Conservation (phyloP, 495 filamentous ascomycete genomes). For the Penicillium verhagenii region DNA sequence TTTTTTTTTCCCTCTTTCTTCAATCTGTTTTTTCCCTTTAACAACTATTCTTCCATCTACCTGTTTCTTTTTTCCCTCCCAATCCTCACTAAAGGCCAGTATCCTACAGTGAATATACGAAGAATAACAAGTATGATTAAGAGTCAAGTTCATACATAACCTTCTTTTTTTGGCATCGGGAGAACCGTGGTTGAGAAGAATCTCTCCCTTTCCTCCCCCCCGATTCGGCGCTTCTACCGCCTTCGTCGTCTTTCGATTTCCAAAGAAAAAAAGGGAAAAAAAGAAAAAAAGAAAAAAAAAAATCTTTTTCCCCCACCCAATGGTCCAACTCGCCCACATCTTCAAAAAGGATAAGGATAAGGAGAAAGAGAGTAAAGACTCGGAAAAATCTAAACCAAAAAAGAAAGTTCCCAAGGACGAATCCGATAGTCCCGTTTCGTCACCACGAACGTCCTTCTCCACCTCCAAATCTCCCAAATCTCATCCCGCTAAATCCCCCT, state of each 20-base stretch:
- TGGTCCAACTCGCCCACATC: conserved; percentile 40
- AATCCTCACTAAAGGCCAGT: not conserved
- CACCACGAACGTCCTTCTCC: conserved; percentile 27
- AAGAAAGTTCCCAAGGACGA: conserved; percentile 9
- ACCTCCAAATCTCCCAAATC: conserved; percentile 14
- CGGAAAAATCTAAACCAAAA: not conserved
- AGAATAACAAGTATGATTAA: not conserved
- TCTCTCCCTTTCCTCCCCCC: conserved; percentile 1
- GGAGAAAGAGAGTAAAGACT: conserved; percentile 18
- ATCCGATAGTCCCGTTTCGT: conserved; percentile 11
- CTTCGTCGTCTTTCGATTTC: conserved; percentile 48
- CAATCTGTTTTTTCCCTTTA: not conserved
- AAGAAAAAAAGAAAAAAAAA: conserved; percentile 33
- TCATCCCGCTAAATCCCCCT: conserved; percentile 21
- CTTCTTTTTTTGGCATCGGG: not conserved
- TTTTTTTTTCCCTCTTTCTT: conserved; percentile 1
- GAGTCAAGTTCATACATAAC: not conserved
- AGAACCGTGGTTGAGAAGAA: not conserved
- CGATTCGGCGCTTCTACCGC: conserved; percentile 40
- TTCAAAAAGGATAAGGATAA: conserved; percentile 41
- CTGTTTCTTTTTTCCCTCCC: not conserved
- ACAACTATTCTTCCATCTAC: not conserved
- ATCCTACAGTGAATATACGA: too few relatives aligned
- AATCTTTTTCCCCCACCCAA: conserved; percentile 21
- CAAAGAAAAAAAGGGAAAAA: conserved; percentile 32